Base-by-base conservation (phyloP, 2,329 filamentous ascomycete species). In the Sporothrix pallida region DNA sequence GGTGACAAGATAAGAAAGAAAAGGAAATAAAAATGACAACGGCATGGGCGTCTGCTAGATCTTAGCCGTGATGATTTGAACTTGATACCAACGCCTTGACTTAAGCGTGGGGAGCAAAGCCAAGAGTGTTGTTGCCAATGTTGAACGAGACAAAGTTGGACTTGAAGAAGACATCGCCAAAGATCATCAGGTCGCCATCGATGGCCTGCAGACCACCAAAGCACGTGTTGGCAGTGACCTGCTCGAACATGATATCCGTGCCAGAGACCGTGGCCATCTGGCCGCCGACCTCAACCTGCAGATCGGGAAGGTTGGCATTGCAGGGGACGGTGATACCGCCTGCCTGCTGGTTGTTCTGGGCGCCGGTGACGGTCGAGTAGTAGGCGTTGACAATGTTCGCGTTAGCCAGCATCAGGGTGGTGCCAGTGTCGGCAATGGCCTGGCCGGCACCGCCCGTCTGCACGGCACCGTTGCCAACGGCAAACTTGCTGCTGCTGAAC, bases 131-230 rank as follows among this genome's bases (percentile, higher is more conserved):
- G 81, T 89, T 88, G 62, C 86, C 87, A 48, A 82, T 84, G 79
- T 89, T 86, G 78, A 89, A 89, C 17, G 83, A 87, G 31, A 89
- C 86, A 77, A 88, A 89, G 78, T 89, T 86, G 46, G 86, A 87
- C 82, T 89, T 89, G 83, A 90, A 89, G 79, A 90, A 86, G 77
- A 89, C 86, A 78, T 89, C 87, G 20, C 88, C 88, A 78, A 87
- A 89, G 79, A 93, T 90, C 81, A 90, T 88, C 52, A 91, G 80
- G 42, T 83, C 81, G 15, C 83, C 82, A 1, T 85, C 83, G 65
- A 87, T 88, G 46, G 87, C 85, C 82, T 93, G 91, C 20, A 93
- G 82, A 77, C 90, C 91, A 74, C 90, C 91, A 77, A 91, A 92
- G 83, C 91, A 93, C 72, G 84, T 88, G 58, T 84, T 84, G 70